A percentile compares a stretch with the other conserved stretches of the same genome.
Conservation (phyloP, 805 yeast species). For the Nakazawaea peltata region DNA sequence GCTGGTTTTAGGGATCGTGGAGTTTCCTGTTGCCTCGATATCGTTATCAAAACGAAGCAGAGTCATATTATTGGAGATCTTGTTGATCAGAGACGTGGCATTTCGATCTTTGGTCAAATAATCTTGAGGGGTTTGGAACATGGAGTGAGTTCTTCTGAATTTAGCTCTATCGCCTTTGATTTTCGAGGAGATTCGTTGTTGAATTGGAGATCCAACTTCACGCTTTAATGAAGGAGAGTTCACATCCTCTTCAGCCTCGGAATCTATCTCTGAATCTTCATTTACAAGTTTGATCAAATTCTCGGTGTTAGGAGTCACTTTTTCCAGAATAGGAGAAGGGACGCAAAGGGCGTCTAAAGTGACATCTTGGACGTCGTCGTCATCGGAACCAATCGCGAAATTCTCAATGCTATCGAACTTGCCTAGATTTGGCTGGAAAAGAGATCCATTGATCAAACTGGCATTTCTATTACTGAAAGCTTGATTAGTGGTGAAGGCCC, state of each 20-base stretch:
- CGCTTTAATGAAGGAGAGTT: constrained; percentile 16
- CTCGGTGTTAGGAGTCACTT: constrained; percentile 5
- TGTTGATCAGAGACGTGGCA: constrained; percentile 9
- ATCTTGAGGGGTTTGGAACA: constrained; percentile 39
- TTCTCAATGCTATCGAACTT: constrained; percentile 1
- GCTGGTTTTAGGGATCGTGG: constrained; percentile 20
- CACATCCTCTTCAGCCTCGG: background rate
- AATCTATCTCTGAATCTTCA: background rate
- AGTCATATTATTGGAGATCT: constrained; percentile 7
- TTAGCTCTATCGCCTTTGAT: constrained; percentile 23
- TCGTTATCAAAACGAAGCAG: constrained; percentile 7
- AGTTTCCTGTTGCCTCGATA: constrained; percentile 11
- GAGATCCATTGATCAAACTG: constrained; percentile 6
- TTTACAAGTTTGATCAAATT: constrained; percentile 1
- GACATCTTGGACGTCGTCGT: background rate
- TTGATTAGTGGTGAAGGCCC: constrained; percentile 6
- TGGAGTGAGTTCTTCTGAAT: constrained; percentile 58
- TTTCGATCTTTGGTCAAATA: constrained; percentile 3
- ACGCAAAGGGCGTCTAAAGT: constrained; percentile 17
- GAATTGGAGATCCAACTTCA: constrained; percentile 32
- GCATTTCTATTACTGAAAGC: constrained; percentile 9
- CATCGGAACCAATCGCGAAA: too few relatives aligned
- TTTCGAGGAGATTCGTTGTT: constrained; percentile 15
- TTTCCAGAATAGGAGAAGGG: constrained; percentile 19
- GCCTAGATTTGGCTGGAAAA: constrained; percentile 5